Base-by-base conservation (phyloP, 2,329 filamentous ascomycete genomes). In the Magnaporthiopsis poae region DNA sequence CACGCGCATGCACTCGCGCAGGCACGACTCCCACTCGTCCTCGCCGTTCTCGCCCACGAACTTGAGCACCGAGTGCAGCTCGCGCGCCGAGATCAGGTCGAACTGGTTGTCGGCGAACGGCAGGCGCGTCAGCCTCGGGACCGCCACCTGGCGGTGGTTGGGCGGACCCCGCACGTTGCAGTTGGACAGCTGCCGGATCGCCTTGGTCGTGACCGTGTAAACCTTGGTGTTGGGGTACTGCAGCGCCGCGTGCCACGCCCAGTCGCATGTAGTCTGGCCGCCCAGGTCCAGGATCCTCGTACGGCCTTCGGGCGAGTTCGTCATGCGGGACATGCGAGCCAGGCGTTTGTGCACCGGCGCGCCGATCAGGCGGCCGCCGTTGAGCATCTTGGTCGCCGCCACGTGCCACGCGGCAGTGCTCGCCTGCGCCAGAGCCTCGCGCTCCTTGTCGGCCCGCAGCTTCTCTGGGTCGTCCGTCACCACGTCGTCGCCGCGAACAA, bases 241-340 rank as follows among this genome's bases (percentile, higher is more conserved):
- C 63, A 90, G 83, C 0, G 95, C 92, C 67, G 92, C 90, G 74
- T 95, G 88, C 95, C 95, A 99, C 29, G 91, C 94, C 95, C 95
- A 99, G 77, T 96, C 92, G 74, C 92, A 94, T 18, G 90, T 87
- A 0, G 89, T 84, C 74, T 94, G 88, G 61, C 93, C 93, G 63
- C 91, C 92, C 46, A 97, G 87, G 74, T 98, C 94, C 33, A 98
- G 84, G 67, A 97, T 89, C 46, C 90, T 82, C 3, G 87, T 80
- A 31, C 87, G 83, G 29, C 82, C 81, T 60, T 80, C 73, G 2
- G 79, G 76, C 1, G 78, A 75, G 56, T 39, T 61, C 5, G 36
- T 31, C 74, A 82, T 79, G 68, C 79, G 79, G 31, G 83, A 86
- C 35, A 84, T 77, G 61, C 84, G 80, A 7, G 82, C 81, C 59